These are phyloP conservation scores for Vitis riparia DNA, from an alignment of 164 flowering plant species.

Conservation along the genomic window DNA sequence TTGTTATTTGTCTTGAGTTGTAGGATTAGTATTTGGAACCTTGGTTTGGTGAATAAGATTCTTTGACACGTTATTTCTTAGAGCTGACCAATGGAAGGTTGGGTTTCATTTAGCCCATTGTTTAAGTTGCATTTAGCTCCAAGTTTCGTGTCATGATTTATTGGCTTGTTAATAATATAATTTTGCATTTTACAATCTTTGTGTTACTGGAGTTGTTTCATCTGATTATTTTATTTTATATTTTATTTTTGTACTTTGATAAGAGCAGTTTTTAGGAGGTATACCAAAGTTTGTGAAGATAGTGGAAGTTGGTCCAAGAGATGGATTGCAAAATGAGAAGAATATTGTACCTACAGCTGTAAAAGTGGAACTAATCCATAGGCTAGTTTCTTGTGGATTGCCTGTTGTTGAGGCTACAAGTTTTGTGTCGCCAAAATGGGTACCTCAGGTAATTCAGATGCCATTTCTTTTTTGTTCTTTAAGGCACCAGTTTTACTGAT, in stretches of 20 bases:
- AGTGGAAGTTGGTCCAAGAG: slow-evolving; percentile 99
- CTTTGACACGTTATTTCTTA: not conserved
- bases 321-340: slow-evolving; percentile 98
- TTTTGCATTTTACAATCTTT: not conserved
- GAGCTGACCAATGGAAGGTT: not conserved
- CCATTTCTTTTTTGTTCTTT: not conserved
- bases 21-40: not conserved
- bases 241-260: slow-evolving; percentile 1
- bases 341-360: slow-evolving; percentile 74
- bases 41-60: not conserved
- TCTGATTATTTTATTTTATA: not conserved
- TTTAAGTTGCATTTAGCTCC: not conserved
- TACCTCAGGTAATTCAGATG: slow-evolving; percentile 76
- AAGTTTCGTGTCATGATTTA: not conserved
- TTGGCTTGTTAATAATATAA: not conserved
- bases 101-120: not conserved
- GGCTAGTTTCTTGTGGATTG: slow-evolving; percentile 74
- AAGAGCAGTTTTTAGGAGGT: slow-evolving; percentile 56
- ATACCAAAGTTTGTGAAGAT: slow-evolving; percentile 87
- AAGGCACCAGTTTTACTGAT: too few species aligned
- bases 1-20: not conserved
- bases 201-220: not conserved
- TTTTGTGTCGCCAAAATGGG: slow-evolving; percentile 99
- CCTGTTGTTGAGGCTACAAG: slow-evolving; percentile 95
- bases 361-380: slow-evolving; percentile 79